phyloP scores from a whole-genome alignment of 2,329 filamentous ascomycete species.

The Fusarium caatingaense region DNA sequence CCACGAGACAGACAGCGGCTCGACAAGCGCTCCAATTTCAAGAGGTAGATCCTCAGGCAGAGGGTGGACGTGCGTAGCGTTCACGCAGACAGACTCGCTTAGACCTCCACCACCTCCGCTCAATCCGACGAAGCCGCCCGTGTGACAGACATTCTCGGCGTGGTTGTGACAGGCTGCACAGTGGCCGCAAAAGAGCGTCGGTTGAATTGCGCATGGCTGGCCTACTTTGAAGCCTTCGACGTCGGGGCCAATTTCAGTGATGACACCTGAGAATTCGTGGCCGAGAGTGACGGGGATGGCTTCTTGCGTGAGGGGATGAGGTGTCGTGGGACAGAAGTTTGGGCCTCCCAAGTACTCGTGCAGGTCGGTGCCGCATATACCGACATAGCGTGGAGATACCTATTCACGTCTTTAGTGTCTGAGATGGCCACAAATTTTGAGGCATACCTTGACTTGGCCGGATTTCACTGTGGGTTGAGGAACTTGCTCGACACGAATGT shows the following conservation, averaged over 20 bases:
- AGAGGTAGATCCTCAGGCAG: slow-evolving; percentile 62
- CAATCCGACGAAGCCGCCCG: slow-evolving; percentile 50
- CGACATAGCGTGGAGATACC: slow-evolving; percentile 54
- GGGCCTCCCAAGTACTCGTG: slow-evolving; percentile 51
- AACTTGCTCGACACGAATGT: slow-evolving; percentile 65
- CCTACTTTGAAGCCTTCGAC: slow-evolving; percentile 62
- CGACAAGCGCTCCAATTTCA: slow-evolving; percentile 64
- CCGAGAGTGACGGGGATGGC: slow-evolving; percentile 70
- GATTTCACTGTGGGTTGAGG: slow-evolving; percentile 58
- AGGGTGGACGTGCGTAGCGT: slow-evolving; percentile 59
- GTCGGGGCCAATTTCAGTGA: slow-evolving; percentile 67
- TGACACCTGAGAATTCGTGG: slow-evolving; percentile 72
- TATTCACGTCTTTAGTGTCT: not conserved
- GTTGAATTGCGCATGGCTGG: slow-evolving; percentile 69
- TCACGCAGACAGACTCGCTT: slow-evolving; percentile 65
- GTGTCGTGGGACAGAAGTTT: slow-evolving; percentile 57
- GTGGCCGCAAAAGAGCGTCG: slow-evolving; percentile 66
- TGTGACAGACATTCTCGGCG: slow-evolving; percentile 68
- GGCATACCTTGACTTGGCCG: slow-evolving; percentile 58
- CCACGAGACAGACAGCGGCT: slow-evolving; percentile 62
- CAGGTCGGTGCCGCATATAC: slow-evolving; percentile 60
- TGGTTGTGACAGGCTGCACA: slow-evolving; percentile 66
- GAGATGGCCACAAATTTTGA: fast-evolving
- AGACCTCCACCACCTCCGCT: slow-evolving; percentile 65
- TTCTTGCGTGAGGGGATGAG: slow-evolving; percentile 69